Evolutionary conservation across 176 grass and related monocot species (phyloP).

Genomic region (Poa pratensis): DNA sequence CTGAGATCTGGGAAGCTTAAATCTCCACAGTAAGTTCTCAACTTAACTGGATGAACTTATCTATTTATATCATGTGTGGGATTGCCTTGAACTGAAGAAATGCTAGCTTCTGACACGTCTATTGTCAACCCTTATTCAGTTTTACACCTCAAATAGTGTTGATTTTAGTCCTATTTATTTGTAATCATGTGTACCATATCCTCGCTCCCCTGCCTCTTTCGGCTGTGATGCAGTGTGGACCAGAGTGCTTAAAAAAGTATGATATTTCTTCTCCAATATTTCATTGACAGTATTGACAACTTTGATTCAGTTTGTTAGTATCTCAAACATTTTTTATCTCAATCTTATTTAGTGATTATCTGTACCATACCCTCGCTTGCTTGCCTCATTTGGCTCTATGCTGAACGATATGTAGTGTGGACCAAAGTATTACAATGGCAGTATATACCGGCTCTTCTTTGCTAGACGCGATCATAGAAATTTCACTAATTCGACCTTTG

Average conservation of each 20-base stretch:
- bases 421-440: neutral
- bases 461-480: constrained; percentile 26
- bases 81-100: constrained; percentile 8
- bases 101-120: neutral
- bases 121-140: constrained; percentile 16
- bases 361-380: neutral
- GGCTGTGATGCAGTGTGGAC: neutral
- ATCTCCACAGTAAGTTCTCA: constrained; percentile 65
- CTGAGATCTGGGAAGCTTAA: constrained; percentile 73
- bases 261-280: constrained; percentile 28
- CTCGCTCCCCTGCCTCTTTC: neutral
- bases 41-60: constrained; percentile 10
- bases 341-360: constrained; percentile 29
- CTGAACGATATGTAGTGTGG: constrained; percentile 16
- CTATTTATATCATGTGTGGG: neutral
- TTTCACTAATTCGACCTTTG: constrained; percentile 22
- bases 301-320: constrained; percentile 21
- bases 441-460: neutral
- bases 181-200: neutral
- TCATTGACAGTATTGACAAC: constrained; percentile 12
- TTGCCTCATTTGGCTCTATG: constrained; percentile 6
- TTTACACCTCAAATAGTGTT: constrained; percentile 20
- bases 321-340: constrained; percentile 8
- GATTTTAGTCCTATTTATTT: neutral
- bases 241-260: neutral